Base-by-base conservation (phyloP, 306 rosid genomes). In the Mimosa pudica region DNA sequence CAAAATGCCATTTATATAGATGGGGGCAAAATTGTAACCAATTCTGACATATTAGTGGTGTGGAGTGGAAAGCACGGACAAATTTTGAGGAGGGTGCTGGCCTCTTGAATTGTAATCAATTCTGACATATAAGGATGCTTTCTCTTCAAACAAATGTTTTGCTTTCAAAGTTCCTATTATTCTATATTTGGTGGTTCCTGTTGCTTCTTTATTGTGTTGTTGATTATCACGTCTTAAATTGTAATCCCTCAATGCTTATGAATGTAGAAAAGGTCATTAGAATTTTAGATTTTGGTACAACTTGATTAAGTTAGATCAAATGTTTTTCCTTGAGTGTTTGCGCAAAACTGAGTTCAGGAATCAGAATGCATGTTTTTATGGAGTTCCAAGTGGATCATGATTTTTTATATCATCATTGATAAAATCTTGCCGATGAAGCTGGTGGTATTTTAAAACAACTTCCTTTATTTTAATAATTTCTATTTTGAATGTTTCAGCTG, bases 401-500 rank as follows among this genome's bases (percentile, higher is more conserved):
- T 67, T 38, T 38, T 66, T 36, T 16, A 18, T 2, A 66, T 66
- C 48, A 8, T 38, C 30, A 24, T 65, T 20, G 17, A 16, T 11
- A 18, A n/a, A 24, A 57, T 47, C 69, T 58, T 79, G 30, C 60
- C 35, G 70, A 30, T 51, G 78, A 66, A 45, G 48, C 32, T 72
- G 65, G 54, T 72, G 36, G 44, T 36, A 66, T 51, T 36, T 58
- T 32, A 68, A 42, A 16, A 14, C 24, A 18, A 2, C 10, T 57
- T 46, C 12, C 16, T 77, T 74, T 62, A 42, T 24, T 30, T 44
- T 80, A 80, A 71, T 65, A 32, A 14, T 73, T 58, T 63, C 64
- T 78, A 55, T 13, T 82, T 85, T 77, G 76, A 81, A 81, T 82
- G 73, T 64, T 88, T 78, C 93, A 94, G 97, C 85, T 94, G 52